phyloP scores from a whole-genome alignment of 148 eudicot genomes.

The Fagopyrum esculentum region DNA sequence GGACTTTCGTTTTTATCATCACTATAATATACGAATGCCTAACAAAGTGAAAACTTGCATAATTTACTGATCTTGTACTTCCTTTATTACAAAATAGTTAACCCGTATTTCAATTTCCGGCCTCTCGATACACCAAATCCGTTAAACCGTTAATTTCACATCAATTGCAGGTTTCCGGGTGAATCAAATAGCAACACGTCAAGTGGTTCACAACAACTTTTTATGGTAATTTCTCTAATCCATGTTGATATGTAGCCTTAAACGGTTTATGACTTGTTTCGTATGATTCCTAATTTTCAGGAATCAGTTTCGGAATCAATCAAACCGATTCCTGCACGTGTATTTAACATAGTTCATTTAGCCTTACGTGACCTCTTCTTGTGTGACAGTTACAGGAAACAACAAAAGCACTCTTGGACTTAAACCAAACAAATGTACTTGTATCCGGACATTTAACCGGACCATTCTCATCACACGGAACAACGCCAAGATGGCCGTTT shows the following conservation, averaged over 20 bases:
- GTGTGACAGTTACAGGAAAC: conserved; percentile 30
- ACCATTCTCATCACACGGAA: neutral
- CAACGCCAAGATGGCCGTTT: conserved; percentile 68
- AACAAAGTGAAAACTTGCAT: neutral
- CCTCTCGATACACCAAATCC: no score
- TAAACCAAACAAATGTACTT: conserved; percentile 7
- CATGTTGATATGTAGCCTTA: neutral
- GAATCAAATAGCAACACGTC: conserved; percentile 47
- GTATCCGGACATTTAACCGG: neutral
- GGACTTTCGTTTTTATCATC: neutral
- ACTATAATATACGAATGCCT: neutral
- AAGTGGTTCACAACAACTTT: conserved; percentile 31
- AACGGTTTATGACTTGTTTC: no score
- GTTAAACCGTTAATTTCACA: neutral
- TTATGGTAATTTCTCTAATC: conserved; percentile 20
- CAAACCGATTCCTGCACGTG: no score
- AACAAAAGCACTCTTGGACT: conserved; percentile 25
- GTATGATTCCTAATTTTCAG: no score
- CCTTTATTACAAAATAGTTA: no score
- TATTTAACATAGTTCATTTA: no score
- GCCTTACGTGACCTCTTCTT: no score
- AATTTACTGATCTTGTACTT: neutral
- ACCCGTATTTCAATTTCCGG: no score
- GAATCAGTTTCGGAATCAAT: no score
- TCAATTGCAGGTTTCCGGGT: conserved; percentile 47